Evolutionary conservation across 441 rosid species (phyloP), one percentile per base, ranked within the genome.

Genomic region (Aleurites moluccanus): DNA sequence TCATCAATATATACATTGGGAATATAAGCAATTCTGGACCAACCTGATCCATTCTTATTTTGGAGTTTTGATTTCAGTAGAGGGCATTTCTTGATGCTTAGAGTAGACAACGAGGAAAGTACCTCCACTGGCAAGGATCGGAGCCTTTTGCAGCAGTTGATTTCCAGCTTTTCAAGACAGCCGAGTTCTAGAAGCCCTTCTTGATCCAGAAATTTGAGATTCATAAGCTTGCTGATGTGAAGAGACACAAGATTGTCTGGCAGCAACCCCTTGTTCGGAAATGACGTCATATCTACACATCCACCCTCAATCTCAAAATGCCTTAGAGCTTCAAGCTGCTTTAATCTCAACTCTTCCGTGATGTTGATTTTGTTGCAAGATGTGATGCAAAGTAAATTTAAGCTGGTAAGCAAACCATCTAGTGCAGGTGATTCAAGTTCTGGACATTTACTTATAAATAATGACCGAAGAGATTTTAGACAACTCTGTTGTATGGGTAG

Each of bases 401-500:
- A 66, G 62, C 33, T 64, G n/a, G 35, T 30, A 13, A 78, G 78
- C 47, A 79, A 70, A 5, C 73, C 81, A 8, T 68, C 73, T 18
- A 7, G 38, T 14, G 78, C 72, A 38, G 70, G 40, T 7, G 47
- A 69, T 10, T 23, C 27, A 8, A 74, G 25, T n/a, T 30, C 35
- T 11, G 67, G 68, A 59, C 78, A 74, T 1, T 56, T 13, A 1
- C 2, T 18, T 20, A 79, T 57, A 3, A 3, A 4, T 13, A 79
- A 55, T 1, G 27, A 23, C 18, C 28, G 50, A 21, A 78, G 77
- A 44, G 67, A 69, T 8, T 69, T 28, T 2, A 63, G 72, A 42
- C 11, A 9, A 15, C 68, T 42, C 23, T 69, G 56, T 21, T 67
- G 3, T 16, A 33, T 45, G 1, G 75, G 72, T 6, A 78, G 72